phyloP scores from a whole-genome alignment of 306 rosid species.

The Sophora flavescens region DNA sequence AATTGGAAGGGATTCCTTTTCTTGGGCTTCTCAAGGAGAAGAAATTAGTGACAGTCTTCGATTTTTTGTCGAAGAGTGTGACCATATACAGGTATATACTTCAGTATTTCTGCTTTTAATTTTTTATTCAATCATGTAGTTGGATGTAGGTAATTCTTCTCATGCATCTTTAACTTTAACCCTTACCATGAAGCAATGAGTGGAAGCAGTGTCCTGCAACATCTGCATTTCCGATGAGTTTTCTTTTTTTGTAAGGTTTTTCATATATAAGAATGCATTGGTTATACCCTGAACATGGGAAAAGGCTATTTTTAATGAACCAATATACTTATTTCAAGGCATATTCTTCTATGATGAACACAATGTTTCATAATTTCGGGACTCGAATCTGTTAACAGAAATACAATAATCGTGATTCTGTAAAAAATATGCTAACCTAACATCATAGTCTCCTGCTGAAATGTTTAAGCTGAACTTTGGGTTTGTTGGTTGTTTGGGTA shows the following conservation, averaged over 20 bases:
- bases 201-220: slow-evolving; percentile 7
- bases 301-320: neutral
- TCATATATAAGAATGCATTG: neutral
- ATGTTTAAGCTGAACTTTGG: no score
- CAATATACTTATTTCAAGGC: slow-evolving; percentile 15
- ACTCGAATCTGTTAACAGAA: slow-evolving; percentile 10
- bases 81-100: slow-evolving; percentile 76
- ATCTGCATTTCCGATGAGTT: slow-evolving; percentile 23
- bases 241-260: neutral
- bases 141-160: slow-evolving; percentile 13
- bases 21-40: slow-evolving; percentile 73
- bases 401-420: neutral
- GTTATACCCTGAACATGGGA: slow-evolving; percentile 9
- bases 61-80: slow-evolving; percentile 90
- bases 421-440: slow-evolving; percentile 24
- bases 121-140: neutral
- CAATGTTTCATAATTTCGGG: slow-evolving; percentile 30
- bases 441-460: neutral
- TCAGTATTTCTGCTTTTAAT: slow-evolving; percentile 14
- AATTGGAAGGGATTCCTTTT: slow-evolving; percentile 75
- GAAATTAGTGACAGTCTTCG: slow-evolving; percentile 88
- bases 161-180: slow-evolving; percentile 15
- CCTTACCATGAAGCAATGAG: slow-evolving; percentile 30
- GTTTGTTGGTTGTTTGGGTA: no score
- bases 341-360: slow-evolving; percentile 11